phyloP scores from a whole-genome alignment of 176 grass and related monocot species.

The Metroxylon sagu region DNA sequence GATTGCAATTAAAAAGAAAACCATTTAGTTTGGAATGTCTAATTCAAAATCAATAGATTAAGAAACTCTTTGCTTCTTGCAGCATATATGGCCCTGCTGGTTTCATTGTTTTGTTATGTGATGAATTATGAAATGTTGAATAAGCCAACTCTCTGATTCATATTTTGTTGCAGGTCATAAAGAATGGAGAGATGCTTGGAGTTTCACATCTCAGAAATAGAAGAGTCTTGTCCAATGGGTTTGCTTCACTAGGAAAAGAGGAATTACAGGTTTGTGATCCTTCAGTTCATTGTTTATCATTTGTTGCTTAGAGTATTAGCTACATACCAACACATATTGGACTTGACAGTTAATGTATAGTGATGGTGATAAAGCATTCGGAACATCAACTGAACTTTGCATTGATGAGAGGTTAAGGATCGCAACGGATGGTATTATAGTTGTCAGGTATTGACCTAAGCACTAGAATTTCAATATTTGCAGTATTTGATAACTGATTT shows the following conservation, averaged over 20 bases:
- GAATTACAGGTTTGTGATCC: slow-evolving; percentile 57
- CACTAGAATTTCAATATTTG: not conserved
- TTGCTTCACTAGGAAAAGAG: slow-evolving; percentile 79
- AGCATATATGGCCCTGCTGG: too few relatives aligned
- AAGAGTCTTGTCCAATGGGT: slow-evolving; percentile 93
- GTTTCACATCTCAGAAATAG: slow-evolving; percentile 95
- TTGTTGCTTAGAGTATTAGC: too few relatives aligned
- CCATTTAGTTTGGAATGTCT: too few relatives aligned
- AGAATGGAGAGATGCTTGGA: slow-evolving; percentile 98
- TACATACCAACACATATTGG: slow-evolving; percentile 12
- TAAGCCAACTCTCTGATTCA: too few relatives aligned
- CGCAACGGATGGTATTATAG: slow-evolving; percentile 89
- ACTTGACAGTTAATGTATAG: slow-evolving; percentile 89
- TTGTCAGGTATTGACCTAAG: slow-evolving; percentile 56
- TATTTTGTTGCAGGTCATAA: slow-evolving; percentile 71
- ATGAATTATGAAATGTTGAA: too few relatives aligned
- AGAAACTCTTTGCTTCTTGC: too few relatives aligned
- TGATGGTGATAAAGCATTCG: slow-evolving; percentile 95
- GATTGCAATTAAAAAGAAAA: too few relatives aligned
- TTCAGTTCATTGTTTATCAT: too few relatives aligned
- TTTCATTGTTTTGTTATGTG: too few relatives aligned
- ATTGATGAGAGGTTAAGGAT: slow-evolving; percentile 85
- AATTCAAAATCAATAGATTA: too few relatives aligned
- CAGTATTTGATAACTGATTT: not conserved
- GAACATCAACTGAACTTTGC: slow-evolving; percentile 85